These are phyloP conservation scores for Draba incana DNA, from an alignment of 345 rosid species.

Conservation along the genomic window DNA sequence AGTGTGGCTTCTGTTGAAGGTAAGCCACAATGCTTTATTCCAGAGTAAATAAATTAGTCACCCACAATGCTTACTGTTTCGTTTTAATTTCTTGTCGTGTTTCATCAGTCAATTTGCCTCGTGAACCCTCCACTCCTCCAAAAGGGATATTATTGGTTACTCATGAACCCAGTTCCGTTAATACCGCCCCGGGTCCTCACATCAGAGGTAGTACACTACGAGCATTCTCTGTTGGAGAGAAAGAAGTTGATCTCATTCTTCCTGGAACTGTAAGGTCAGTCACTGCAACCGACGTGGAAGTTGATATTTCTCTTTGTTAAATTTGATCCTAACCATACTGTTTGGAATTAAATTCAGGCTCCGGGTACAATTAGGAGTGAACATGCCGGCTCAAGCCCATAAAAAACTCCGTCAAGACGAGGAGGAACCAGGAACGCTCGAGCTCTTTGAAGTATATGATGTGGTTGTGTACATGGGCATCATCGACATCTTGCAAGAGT, in stretches of 20 bases:
- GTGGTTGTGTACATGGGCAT: conserved; percentile 95
- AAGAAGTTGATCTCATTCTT: conserved; percentile 84
- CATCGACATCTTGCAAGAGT: conserved; percentile 86
- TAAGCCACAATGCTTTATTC: conserved; percentile 35
- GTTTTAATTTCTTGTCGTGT: conserved; percentile 8
- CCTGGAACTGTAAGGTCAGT: conserved; percentile 85
- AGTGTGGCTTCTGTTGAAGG: conserved; percentile 53
- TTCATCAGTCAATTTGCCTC: conserved; percentile 49
- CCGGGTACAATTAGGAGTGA: conserved; percentile 91
- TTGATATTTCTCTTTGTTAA: background rate
- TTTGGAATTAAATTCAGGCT: conserved; percentile 52
- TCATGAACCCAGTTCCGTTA: conserved; percentile 74
- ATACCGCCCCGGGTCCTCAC: conserved; percentile 81
- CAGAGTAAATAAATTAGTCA: conserved; percentile 1
- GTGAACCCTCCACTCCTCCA: conserved; percentile 60
- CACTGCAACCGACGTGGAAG: conserved; percentile 1
- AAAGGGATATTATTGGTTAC: conserved; percentile 68
- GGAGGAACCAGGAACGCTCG: conserved; percentile 55
- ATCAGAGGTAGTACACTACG: conserved; percentile 78
- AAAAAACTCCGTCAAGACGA: conserved; percentile 54
- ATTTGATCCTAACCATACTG: background rate
- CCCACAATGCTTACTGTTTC: conserved; percentile 4
- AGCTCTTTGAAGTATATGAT: conserved; percentile 81
- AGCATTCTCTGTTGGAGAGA: conserved; percentile 70
- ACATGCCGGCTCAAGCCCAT: conserved; percentile 96